Percentiles rank a stretch among this genome's conserved stretches.
These are phyloP conservation scores for Scenedesmus sp. DNA, from an alignment of 163 green algal genomes.

Conservation along the genomic window DNA sequence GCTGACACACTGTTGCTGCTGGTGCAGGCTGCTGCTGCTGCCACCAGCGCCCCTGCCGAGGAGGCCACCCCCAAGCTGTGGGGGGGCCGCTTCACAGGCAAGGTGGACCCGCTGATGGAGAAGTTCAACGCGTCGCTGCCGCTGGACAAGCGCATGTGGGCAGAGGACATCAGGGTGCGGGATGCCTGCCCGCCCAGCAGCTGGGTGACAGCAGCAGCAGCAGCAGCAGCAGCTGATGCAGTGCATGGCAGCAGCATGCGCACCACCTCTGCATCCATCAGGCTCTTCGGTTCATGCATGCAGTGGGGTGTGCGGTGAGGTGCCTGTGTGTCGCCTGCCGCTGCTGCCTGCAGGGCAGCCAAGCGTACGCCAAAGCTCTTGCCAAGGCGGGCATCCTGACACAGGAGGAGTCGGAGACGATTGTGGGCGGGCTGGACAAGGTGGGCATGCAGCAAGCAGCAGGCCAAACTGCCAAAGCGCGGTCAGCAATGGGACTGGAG, in stretches of 20 bases:
- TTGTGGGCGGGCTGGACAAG: conserved; percentile 87
- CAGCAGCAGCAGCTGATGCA: too few relatives aligned
- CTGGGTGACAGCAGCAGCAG: too few relatives aligned
- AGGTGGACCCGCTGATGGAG: conserved; percentile 96
- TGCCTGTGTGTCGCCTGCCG: not conserved
- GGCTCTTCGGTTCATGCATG: too few relatives aligned
- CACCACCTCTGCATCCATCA: not conserved
- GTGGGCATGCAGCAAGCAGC: conserved; percentile 53
- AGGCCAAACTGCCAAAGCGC: not conserved
- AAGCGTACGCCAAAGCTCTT: conserved; percentile 97
- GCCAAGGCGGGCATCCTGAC: conserved; percentile 94
- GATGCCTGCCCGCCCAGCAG: not conserved
- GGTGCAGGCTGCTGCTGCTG: conserved; percentile 20
- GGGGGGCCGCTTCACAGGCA: conserved; percentile 97
- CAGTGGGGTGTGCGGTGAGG: too few relatives aligned
- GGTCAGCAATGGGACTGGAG: too few relatives aligned
- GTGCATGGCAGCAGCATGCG: not conserved
- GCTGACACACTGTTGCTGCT: not conserved
- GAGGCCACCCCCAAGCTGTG: conserved; percentile 94
- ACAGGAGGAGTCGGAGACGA: conserved; percentile 83
- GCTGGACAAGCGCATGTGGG: conserved; percentile 98
- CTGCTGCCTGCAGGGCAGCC: conserved; percentile 80
- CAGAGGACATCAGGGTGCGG: conserved; percentile 92
- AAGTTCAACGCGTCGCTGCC: conserved; percentile 99
- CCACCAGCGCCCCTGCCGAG: conserved; percentile 8